Evolutionary conservation across 1,284 basidiomycete species (phyloP).

Genomic region (Leccinum laetum): DNA sequence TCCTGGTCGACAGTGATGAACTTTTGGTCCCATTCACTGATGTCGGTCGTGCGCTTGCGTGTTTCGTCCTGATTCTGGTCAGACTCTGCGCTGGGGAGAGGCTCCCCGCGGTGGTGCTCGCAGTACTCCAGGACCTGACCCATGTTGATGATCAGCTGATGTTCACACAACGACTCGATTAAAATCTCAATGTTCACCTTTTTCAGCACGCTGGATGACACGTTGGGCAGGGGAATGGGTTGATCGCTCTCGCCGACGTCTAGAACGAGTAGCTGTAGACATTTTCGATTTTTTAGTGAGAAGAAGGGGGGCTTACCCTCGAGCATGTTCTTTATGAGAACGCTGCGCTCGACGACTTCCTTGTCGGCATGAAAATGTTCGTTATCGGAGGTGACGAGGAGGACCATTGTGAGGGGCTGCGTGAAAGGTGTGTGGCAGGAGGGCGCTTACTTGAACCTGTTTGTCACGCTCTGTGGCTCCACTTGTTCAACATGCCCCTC

Average conservation of each 20-base stretch:
- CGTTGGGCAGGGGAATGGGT: conserved; percentile 96
- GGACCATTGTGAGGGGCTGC: conserved; percentile 52
- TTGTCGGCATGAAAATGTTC: conserved; percentile 94
- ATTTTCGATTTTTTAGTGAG: conserved; percentile 6
- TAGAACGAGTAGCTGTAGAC: conserved; percentile 35
- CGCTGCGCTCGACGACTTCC: conserved; percentile 93
- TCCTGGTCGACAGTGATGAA: conserved; percentile 97
- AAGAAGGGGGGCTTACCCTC: conserved; percentile 65
- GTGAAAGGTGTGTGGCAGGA: conserved; percentile 7
- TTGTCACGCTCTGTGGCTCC: conserved; percentile 16
- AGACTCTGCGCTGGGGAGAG: conserved; percentile 85
- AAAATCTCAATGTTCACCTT: conserved; percentile 60
- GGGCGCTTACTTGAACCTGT: conserved; percentile 5
- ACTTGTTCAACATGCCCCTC: conserved; percentile 22
- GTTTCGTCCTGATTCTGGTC: conserved; percentile 87
- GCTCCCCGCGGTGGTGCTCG: conserved; percentile 97
- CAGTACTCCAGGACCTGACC: conserved; percentile 96
- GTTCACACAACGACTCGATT: conserved; percentile 5
- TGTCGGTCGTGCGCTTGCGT: conserved; percentile 97
- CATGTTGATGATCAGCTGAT: conserved; percentile 6
- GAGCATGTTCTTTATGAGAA: conserved; percentile 99
- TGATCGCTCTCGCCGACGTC: conserved; percentile 93
- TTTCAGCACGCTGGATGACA: conserved; percentile 94
- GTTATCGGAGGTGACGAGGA: conserved; percentile 91
- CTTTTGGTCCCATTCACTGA: conserved; percentile 99